Evolutionary conservation across 2,329 filamentous ascomycete genomes (phyloP).

Genomic region (Cladosporium sp.): DNA sequence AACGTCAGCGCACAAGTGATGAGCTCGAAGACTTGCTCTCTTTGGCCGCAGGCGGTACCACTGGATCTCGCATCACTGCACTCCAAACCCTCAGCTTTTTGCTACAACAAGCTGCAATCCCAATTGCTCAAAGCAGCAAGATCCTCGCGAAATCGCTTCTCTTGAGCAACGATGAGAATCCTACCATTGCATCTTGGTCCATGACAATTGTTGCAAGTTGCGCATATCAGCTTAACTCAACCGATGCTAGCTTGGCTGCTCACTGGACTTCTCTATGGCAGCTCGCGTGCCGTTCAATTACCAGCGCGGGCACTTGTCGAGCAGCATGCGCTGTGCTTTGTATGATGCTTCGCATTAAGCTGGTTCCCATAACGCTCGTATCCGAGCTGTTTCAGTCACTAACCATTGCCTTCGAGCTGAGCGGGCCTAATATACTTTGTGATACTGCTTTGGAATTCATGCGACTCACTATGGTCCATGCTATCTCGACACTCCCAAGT

Average conservation of each 20-base stretch:
- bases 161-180: slow-evolving; percentile 60
- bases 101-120: slow-evolving; percentile 33
- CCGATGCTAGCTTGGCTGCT: slow-evolving; percentile 37
- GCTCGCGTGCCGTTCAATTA: slow-evolving; percentile 64
- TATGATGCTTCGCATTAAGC: slow-evolving; percentile 58
- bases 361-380: slow-evolving; percentile 65
- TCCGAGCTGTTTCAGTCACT: slow-evolving; percentile 68
- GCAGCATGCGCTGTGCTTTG: slow-evolving; percentile 71
- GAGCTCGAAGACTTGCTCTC: slow-evolving; percentile 38
- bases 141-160: slow-evolving; percentile 16
- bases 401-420: slow-evolving; percentile 72
- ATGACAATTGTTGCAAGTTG: slow-evolving; percentile 71
- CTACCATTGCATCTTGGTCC: slow-evolving; percentile 69
- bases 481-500: slow-evolving; percentile 64
- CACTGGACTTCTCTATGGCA: slow-evolving; percentile 75
- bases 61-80: slow-evolving; percentile 41
- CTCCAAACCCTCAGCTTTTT: slow-evolving; percentile 54
- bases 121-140: slow-evolving; percentile 14
- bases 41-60: slow-evolving; percentile 29
- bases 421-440: slow-evolving; percentile 71
- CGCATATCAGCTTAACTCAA: slow-evolving; percentile 41
- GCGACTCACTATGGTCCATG: slow-evolving; percentile 61
- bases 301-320: slow-evolving; percentile 66
- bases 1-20: slow-evolving; percentile 36
- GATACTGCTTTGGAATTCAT: slow-evolving; percentile 76